Base-by-base conservation (phyloP, 345 rosid genomes). In the Citrus inodora region DNA sequence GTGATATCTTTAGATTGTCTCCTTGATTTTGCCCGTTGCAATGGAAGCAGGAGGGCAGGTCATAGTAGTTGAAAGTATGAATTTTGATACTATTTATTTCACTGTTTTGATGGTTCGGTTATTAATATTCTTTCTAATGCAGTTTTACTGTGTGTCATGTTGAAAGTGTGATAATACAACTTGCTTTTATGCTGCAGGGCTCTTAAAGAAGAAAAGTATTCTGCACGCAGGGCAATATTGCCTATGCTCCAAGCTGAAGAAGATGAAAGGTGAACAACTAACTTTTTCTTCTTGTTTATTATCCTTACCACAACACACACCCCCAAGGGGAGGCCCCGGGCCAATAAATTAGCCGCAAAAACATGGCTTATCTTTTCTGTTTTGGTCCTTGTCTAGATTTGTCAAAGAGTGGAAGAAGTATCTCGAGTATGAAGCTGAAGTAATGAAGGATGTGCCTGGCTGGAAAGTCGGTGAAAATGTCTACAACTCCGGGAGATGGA, bases 211-310 rank as follows among this genome's bases (percentile, higher is more conserved):
- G 99, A 96, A 86, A 96, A 96, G 81, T 94, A 88, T 79, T 91
- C 97, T 76, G 92, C 98, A 30, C 97, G 99, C 17, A 87, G 92
- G 78, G 89, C 98, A 24, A 88, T 96, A 78, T 77, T 96, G 74
- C 99, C 99, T 9, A 24, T 92, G 71, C 98, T 96, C 77, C 99
- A 96, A 88, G 99, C 98, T 51, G 99, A 96, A 88, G 99, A 96
- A 88, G 99, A 96, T 79, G 98, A 96, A 88, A 89, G 99, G 99
- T 96, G 80, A 30, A 32, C 10, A 38, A 33, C 24, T 30, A 48
- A 33, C 56, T 33, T 66, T n/a, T 51, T 6, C 16, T 63, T 10
- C 76, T 21, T 28, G 21, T 67, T 66, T 42, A 30, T 9, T 38
- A 38, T 9, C 42, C 42, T 38, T 38, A 9, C 42, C 11, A 0